A percentile compares a stretch with the other conserved stretches of the same genome.
Conservation (phyloP, 164 flowering plant genomes). For the Vitis labrusca region DNA sequence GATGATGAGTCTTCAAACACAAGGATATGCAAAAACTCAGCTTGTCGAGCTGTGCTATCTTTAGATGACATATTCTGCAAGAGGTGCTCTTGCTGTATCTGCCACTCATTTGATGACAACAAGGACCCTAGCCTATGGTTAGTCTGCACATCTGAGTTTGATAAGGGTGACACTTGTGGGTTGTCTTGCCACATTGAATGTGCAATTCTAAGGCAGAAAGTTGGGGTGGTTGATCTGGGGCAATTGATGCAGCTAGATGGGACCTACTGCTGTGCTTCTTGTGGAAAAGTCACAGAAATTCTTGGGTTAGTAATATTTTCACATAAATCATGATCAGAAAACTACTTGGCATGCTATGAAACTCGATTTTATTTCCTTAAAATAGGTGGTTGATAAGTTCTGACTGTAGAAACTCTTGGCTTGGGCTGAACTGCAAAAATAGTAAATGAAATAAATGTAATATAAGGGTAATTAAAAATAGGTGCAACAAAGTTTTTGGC, state of each 20-base stretch:
- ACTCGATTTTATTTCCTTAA: too few relatives aligned
- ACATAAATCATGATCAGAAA: too few relatives aligned
- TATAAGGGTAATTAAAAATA: too few relatives aligned
- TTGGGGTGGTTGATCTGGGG: constrained; percentile 91
- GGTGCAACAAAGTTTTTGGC: too few relatives aligned
- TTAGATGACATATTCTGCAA: constrained; percentile 84
- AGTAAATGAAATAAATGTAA: too few relatives aligned
- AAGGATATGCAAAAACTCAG: constrained; percentile 93
- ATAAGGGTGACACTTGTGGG: constrained; percentile 72
- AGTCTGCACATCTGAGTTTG: constrained; percentile 78
- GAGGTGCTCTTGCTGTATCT: constrained; percentile 98
- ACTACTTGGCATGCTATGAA: background rate
- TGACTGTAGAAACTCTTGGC: too few relatives aligned
- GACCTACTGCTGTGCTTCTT: constrained; percentile 93
- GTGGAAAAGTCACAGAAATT: constrained; percentile 95
- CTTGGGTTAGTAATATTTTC: constrained; percentile 62
- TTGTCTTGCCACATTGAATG: constrained; percentile 96
- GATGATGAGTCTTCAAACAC: constrained; percentile 48
- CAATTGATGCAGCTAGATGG: constrained; percentile 95
- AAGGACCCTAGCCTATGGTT: constrained; percentile 99
- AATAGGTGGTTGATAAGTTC: too few relatives aligned
- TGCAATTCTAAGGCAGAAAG: constrained; percentile 80
- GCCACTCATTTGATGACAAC: constrained; percentile 95
- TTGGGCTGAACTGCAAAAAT: too few relatives aligned
- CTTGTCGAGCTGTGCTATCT: constrained; percentile 79